Percentiles rank a stretch among this genome's conserved stretches.
Evolutionary conservation across 2,329 filamentous ascomycete genomes (phyloP).

Genomic region (Aspergillus awamori): DNA sequence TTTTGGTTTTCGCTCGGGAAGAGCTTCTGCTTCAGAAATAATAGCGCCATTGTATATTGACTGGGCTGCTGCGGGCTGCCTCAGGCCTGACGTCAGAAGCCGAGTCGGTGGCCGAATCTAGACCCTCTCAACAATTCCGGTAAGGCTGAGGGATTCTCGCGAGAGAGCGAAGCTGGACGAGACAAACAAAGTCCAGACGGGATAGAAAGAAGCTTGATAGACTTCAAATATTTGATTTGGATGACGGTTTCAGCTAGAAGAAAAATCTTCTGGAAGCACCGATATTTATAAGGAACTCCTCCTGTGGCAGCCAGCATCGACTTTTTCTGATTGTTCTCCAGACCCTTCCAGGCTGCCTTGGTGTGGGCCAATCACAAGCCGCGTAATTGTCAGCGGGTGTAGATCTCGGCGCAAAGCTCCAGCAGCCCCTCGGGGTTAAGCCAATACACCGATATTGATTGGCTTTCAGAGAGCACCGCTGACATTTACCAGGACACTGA

Average conservation of each 20-base stretch:
- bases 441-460: conserved; percentile 9
- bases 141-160: conserved; percentile 1
- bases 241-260: background rate
- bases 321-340: conserved; percentile 3
- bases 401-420: conserved; percentile 1
- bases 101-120: conserved; percentile 5
- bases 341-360: conserved; percentile 7
- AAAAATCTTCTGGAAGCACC: background rate
- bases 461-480: background rate
- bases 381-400: conserved; percentile 1
- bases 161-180: background rate
- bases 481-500: conserved; percentile 1
- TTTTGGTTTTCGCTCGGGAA: conserved; percentile 32
- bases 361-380: background rate
- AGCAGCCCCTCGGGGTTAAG: conserved; percentile 1
- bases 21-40: conserved; percentile 43
- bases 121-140: conserved; percentile 6
- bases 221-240: background rate
- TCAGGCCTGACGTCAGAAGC: conserved; percentile 10
- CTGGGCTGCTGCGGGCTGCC: background rate
- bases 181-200: background rate
- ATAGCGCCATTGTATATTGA: conserved; percentile 35
- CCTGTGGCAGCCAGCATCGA: background rate
- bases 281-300: conserved; percentile 7
- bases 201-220: background rate